Conservation (phyloP, 352 stramenopile species). For the Blastocystis sp. region DNA sequence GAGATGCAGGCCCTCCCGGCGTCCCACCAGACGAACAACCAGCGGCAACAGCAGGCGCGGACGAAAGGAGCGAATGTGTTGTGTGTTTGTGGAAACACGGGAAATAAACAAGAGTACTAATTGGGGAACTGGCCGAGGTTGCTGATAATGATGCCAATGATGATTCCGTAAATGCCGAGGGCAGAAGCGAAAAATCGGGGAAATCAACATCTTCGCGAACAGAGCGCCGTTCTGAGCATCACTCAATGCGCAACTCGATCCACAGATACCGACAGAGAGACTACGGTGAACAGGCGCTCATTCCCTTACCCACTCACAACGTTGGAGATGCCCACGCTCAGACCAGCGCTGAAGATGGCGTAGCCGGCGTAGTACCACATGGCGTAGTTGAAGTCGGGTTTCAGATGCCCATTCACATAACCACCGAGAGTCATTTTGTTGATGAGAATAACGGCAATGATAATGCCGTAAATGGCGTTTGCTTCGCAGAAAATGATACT, state of each 20-base stretch:
- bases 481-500: slow-evolving; percentile 88
- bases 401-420: not conserved
- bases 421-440: slow-evolving; percentile 76
- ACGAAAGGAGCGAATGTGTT: slow-evolving; percentile 11
- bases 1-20: not conserved
- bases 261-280: slow-evolving; percentile 82
- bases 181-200: slow-evolving; percentile 86
- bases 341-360: slow-evolving; percentile 80
- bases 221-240: slow-evolving; percentile 82
- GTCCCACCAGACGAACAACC: not conserved
- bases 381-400: slow-evolving; percentile 73
- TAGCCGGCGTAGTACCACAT: slow-evolving; percentile 82
- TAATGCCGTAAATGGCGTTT: slow-evolving; percentile 85
- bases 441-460: slow-evolving; percentile 85
- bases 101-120: slow-evolving; percentile 71
- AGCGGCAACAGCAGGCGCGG: not conserved
- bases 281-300: slow-evolving; percentile 71
- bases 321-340: slow-evolving; percentile 83
- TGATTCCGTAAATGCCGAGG: slow-evolving; percentile 84
- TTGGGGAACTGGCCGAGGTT: slow-evolving; percentile 85
- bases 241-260: slow-evolving; percentile 82
- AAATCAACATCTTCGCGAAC: slow-evolving; percentile 86
- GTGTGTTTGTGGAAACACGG: slow-evolving; percentile 30
- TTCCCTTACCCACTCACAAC: slow-evolving; percentile 80
- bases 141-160: slow-evolving; percentile 85